Evolutionary conservation across 768 basidiomycete genomes (phyloP), one percentile per base, ranked within the genome.

Genomic region (Panus rudis): DNA sequence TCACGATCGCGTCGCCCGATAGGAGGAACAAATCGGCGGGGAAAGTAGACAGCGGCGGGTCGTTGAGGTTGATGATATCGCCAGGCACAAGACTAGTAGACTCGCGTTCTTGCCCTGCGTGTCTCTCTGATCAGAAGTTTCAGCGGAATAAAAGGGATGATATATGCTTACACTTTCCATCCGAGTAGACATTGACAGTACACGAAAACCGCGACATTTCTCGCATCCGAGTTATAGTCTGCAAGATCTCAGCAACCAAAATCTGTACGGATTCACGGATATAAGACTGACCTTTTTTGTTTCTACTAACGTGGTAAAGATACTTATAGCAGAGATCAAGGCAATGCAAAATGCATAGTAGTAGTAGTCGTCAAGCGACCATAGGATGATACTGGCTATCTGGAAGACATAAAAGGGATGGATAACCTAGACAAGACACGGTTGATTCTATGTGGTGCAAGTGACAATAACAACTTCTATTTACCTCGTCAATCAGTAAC

Each of bases 321-420:
- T 85, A 55, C 89, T 94, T 45, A 84, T 69, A 24, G 82, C 65
- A 25, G 89, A 92, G 55, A 99, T 98, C 31, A 96, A 67, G 22
- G 81, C 90, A 52, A 98, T 99, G 54, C 92, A 96, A 53, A 93
- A 94, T 10, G 93, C 94, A 61, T 98, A 98, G 56, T 97, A 97
- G 52, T 84, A 92, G 57, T 98, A 99, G 59, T 97, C 77, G 51
- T 99, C 96, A 41, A 98, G 55, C 2, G 87, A 85, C 96, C 96
- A 99, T 5, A 99, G 67, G 28, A 88, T 68, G 52, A 98, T 86
- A 51, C 92, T 96, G 39, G 91, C 91, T 51, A 97, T 82, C 72
- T 99, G 96, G 58, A 99, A 99, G 42, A 99, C 84, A 59, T 97
- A 98, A 64, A 98, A 98, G 1, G 96, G 96, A 58, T 98, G 94